Evolutionary conservation across 306 rosid genomes (phyloP).

Genomic region (Glycyrrhiza uralensis): DNA sequence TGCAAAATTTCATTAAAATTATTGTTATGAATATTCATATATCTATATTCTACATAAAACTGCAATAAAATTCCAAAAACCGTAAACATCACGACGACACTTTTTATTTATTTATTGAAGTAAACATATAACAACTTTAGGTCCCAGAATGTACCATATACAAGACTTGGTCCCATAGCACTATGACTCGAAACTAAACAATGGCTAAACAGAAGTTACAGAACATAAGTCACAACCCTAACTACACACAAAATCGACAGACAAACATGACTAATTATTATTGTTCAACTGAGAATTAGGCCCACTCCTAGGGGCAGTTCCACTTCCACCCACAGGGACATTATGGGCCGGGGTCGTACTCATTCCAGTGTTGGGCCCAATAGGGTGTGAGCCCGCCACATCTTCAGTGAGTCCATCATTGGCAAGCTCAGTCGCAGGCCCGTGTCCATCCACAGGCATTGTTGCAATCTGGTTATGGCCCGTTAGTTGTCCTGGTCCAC

Average conservation of each 20-base stretch:
- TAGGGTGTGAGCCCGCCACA: conserved; percentile 24
- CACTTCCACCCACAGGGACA: conserved; percentile 6
- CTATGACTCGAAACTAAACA: background rate
- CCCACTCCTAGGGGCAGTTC: conserved; percentile 16
- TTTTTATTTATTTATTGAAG: background rate
- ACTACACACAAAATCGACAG: background rate
- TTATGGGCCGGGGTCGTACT: conserved; percentile 31
- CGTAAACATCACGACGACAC: background rate
- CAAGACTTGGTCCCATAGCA: background rate
- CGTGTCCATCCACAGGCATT: conserved; percentile 28
- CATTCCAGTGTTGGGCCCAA: conserved; percentile 29
- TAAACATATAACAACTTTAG: background rate
- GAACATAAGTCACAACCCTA: background rate
- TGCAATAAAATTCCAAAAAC: background rate
- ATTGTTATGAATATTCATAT: no score
- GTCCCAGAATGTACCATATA: background rate
- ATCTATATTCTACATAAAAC: background rate
- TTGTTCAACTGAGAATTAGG: conserved; percentile 28
- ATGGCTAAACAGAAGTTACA: background rate
- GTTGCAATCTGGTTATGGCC: conserved; percentile 45
- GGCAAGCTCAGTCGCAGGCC: background rate
- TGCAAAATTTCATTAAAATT: background rate
- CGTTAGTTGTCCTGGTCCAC: conserved; percentile 30
- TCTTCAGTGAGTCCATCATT: conserved; percentile 32
- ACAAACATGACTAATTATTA: background rate